A percentile compares a stretch with the other conserved stretches of the same genome.
phyloP scores from a whole-genome alignment of 2,329 filamentous ascomycete genomes.

The Fusarium coffeatum region DNA sequence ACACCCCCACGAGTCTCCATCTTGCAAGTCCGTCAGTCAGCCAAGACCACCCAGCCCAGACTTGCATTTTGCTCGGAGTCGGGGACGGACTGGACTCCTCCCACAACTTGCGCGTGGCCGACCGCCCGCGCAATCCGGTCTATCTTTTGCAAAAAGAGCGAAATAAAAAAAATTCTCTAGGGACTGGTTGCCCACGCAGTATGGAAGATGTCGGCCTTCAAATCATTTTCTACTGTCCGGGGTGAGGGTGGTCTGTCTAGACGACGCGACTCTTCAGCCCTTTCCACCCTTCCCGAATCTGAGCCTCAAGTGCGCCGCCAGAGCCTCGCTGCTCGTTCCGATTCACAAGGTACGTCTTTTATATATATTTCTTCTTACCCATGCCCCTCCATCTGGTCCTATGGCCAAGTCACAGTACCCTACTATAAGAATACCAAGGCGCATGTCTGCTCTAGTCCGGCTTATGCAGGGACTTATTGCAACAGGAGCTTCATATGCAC shows the following conservation, averaged over 20 bases:
- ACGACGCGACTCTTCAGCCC: conserved; percentile 42
- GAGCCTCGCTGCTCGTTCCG: conserved; percentile 45
- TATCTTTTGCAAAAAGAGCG: conserved; percentile 23
- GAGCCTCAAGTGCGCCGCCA: conserved; percentile 39
- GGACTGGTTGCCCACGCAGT: conserved; percentile 44
- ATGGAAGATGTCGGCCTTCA: conserved; percentile 53
- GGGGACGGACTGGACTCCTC: conserved; percentile 40
- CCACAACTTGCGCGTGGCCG: conserved; percentile 42
- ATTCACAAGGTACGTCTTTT: conserved; percentile 48
- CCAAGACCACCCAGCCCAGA: conserved; percentile 28
- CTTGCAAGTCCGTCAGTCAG: conserved; percentile 19
- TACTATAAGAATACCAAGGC: conserved; percentile 13
- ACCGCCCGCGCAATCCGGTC: conserved; percentile 41
- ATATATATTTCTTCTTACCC: conserved; percentile 2
- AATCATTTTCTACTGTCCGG: conserved; percentile 44
- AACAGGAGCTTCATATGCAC: conserved; percentile 16
- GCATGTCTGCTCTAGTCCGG: conserved; percentile 15
- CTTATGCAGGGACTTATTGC: conserved; percentile 30
- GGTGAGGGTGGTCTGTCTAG: conserved; percentile 47
- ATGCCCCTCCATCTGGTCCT: conserved; percentile 9
- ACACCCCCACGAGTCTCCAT: conserved; percentile 34
- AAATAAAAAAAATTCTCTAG: conserved; percentile 31
- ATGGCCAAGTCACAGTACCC: conserved; percentile 19
- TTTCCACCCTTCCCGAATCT: conserved; percentile 41
- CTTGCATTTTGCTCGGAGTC: conserved; percentile 40